phyloP scores from a whole-genome alignment of 306 rosid genomes.

The Mimosa pudica region DNA sequence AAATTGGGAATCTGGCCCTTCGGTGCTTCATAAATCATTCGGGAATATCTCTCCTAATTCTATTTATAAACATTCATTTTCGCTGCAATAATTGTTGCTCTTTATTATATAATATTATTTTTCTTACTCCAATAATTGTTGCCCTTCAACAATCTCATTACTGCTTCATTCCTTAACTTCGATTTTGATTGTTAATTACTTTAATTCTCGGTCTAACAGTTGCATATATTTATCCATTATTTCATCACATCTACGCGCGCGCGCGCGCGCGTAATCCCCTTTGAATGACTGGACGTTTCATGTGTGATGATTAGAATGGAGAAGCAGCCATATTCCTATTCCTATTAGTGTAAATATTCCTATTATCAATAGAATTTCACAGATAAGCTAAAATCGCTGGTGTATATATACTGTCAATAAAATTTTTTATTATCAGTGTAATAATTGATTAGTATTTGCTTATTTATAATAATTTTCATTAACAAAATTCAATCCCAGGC shows the following conservation, averaged over 20 bases:
- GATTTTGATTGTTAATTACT: background rate
- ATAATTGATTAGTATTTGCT: background rate
- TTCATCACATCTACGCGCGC: background rate
- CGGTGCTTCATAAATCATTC: background rate
- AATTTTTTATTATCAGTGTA: background rate
- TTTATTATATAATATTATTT: slow-evolving; percentile 4
- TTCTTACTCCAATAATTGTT: slow-evolving; percentile 20
- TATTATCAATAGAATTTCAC: background rate
- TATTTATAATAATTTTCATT: background rate
- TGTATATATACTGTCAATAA: too few species aligned
- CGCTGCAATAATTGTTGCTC: background rate
- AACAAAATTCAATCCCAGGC: background rate
- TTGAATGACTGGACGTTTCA: too few species aligned
- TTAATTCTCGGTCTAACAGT: background rate
- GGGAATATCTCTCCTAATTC: background rate
- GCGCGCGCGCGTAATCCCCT: too few species aligned
- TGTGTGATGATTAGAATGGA: background rate
- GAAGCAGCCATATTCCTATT: background rate
- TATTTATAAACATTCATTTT: background rate
- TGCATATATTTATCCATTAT: background rate
- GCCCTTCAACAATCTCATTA: background rate
- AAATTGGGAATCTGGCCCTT: background rate
- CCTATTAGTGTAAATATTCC: too few species aligned
- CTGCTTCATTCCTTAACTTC: background rate
- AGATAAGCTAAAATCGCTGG: background rate